Base-by-base conservation (phyloP, 108 stramenopile species). In the Cyclotella atomus region DNA sequence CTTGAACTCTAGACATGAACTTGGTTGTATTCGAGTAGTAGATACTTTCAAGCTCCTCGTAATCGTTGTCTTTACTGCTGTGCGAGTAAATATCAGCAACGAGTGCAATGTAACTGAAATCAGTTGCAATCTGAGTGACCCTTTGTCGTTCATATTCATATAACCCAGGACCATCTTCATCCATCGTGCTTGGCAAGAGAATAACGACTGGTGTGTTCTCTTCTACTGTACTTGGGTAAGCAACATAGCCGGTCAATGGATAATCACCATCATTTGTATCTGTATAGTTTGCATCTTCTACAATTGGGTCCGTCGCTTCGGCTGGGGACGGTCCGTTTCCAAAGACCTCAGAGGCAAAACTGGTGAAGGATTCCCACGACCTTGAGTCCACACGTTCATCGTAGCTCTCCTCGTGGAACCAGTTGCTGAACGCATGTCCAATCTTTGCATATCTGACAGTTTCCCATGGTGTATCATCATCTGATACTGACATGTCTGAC, bases 131-230 rank as follows among this genome's bases (percentile, higher is more conserved):
- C 16, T 73, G 43, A 10, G 65, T 67, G 32, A 70, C 79, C n/a
- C n/a, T n/a, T n/a, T n/a, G n/a, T 16, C 85, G 82, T 61, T 80
- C 66, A 30, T 68, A 44, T 71, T 83, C 85, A 65, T 80, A 83
- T 61, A 20, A 28, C 32, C 52, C 63, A 44, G 74, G 73, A n/a
- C 71, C 79, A 23, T 75, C 79, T 57, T 71, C 70, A 10, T 67
- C 66, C 45, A 47, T 47, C 71, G 76, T 81, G 43, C 81, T 60
- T 5, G 84, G 84, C 21, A 85, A 36, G 54, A 85, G 64, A 25
- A 85, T 43, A 38, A 85, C 54, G 6, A 72, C 80, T 16, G 84
- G 81, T 59, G 55, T 6, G 21, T 44, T 50, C 10, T 7, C 30
- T 10, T 5, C 28, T 0, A 21, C 34, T 20, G 14, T 19, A 28